Conservation (phyloP, 75 land plant species). For the Pseudotsuga menziesii region DNA sequence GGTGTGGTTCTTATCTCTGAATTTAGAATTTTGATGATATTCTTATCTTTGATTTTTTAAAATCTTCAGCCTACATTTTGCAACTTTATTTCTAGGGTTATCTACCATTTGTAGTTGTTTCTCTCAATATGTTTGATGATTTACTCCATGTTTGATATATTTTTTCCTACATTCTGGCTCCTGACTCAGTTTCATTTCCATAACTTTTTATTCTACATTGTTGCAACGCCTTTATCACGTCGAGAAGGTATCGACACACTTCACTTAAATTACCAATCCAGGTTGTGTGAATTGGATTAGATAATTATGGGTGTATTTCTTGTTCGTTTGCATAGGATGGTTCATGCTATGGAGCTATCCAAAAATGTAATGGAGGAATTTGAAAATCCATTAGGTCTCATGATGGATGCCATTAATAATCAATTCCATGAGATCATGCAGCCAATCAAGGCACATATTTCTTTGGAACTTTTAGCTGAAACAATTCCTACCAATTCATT, state of each 20-base stretch:
- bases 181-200: too few species aligned
- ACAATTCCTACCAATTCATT: not conserved
- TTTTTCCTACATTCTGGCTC: too few species aligned
- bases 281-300: not conserved
- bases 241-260: constrained; percentile 59
- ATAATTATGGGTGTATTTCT: not conserved
- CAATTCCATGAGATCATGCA: constrained; percentile 84
- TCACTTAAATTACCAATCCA: not conserved
- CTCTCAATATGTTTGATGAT: too few species aligned
- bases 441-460: constrained; percentile 57
- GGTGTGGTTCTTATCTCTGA: too few species aligned
- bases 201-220: constrained; percentile 69
- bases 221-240: constrained; percentile 85
- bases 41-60: too few species aligned
- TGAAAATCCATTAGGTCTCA: constrained; percentile 53
- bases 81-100: too few species aligned
- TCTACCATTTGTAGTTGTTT: too few species aligned
- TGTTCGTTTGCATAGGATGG: constrained; percentile 45
- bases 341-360: constrained; percentile 73
- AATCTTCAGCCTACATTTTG: too few species aligned
- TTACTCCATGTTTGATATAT: too few species aligned
- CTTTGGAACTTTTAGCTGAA: not conserved
- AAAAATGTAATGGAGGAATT: constrained; percentile 88
- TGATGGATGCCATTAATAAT: constrained; percentile 41
- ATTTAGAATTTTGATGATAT: too few species aligned